Conservation (phyloP, 1,284 basidiomycete genomes). For the Clitocybe nebularis region DNA sequence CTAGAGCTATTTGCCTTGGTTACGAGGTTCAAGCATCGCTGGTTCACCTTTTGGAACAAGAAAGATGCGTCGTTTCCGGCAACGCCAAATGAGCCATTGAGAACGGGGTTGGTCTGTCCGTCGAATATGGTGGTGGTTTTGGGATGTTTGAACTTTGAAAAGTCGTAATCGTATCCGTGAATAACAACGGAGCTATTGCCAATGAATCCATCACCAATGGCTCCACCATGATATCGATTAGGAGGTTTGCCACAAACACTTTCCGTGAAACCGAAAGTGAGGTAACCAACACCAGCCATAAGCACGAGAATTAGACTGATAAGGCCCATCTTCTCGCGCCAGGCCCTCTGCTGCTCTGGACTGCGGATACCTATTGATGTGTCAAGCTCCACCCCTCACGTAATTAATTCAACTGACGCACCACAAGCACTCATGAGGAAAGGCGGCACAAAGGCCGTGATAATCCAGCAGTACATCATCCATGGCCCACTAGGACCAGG, state of each 20-base stretch:
- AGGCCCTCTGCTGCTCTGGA: slow-evolving; percentile 93
- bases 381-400: no score
- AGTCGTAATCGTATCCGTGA: slow-evolving; percentile 91
- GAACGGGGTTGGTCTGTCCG: slow-evolving; percentile 80
- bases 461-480: slow-evolving; percentile 93
- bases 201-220: slow-evolving; percentile 64
- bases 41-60: slow-evolving; percentile 90
- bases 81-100: slow-evolving; percentile 72
- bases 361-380: slow-evolving; percentile 74
- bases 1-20: slow-evolving; percentile 65
- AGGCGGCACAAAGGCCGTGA: slow-evolving; percentile 83
- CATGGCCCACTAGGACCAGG: slow-evolving; percentile 90
- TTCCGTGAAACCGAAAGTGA: slow-evolving; percentile 99
- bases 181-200: slow-evolving; percentile 85
- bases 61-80: slow-evolving; percentile 89
- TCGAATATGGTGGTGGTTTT: slow-evolving; percentile 63
- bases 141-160: slow-evolving; percentile 84
- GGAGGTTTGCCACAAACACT: slow-evolving; percentile 86
- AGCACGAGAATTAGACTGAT: slow-evolving; percentile 74
- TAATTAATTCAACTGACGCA: slow-evolving; percentile 32
- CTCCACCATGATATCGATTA: slow-evolving; percentile 77
- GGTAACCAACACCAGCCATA: slow-evolving; percentile 94
- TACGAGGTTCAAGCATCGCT: slow-evolving; percentile 77
- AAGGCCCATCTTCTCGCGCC: slow-evolving; percentile 98
- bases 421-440: slow-evolving; percentile 67